These are phyloP conservation scores for Bipolaris sorokiniana DNA, from an alignment of 2,329 filamentous ascomycete species.

Conservation along the genomic window DNA sequence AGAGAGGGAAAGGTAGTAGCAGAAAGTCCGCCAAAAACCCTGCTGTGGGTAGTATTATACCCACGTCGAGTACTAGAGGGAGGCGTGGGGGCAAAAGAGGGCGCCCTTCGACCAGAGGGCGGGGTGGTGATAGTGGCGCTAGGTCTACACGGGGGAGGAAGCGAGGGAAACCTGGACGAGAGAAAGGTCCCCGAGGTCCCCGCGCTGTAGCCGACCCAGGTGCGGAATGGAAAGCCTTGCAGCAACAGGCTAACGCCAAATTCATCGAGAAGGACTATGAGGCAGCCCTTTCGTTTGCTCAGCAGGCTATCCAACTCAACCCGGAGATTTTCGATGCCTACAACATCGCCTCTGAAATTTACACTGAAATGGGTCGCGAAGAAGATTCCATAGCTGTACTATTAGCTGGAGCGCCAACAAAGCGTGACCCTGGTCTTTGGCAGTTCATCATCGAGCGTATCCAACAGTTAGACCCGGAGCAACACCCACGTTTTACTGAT, in stretches of 20 bases:
- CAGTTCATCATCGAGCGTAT: conserved; percentile 63
- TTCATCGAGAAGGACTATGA: conserved; percentile 69
- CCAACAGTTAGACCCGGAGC: conserved; percentile 50
- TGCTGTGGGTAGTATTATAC: conserved; percentile 1
- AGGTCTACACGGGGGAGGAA: conserved; percentile 32
- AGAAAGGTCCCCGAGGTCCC: conserved; percentile 49
- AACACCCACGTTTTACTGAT: conserved; percentile 38
- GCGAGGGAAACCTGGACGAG: conserved; percentile 33
- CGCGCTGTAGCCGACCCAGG: conserved; percentile 70
- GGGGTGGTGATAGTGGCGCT: conserved; percentile 28
- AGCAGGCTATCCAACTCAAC: conserved; percentile 54
- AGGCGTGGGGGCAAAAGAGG: conserved; percentile 33
- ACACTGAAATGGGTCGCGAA: conserved; percentile 61
- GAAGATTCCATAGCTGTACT: conserved; percentile 63
- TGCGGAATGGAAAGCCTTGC: conserved; percentile 71
- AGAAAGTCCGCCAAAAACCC: conserved; percentile 7
- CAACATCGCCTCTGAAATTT: conserved; percentile 65
- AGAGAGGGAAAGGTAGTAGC: conserved; percentile 18
- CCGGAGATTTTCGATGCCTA: conserved; percentile 68
- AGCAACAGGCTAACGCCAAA: conserved; percentile 70
- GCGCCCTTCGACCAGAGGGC: conserved; percentile 33
- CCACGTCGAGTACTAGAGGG: conserved; percentile 19
- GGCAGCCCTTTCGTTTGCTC: conserved; percentile 46
- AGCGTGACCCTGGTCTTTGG: conserved; percentile 64
- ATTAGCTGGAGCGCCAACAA: conserved; percentile 64